Evolutionary conservation across 2,329 filamentous ascomycete species (phyloP).

Genomic region (Pezicula radicicola): DNA sequence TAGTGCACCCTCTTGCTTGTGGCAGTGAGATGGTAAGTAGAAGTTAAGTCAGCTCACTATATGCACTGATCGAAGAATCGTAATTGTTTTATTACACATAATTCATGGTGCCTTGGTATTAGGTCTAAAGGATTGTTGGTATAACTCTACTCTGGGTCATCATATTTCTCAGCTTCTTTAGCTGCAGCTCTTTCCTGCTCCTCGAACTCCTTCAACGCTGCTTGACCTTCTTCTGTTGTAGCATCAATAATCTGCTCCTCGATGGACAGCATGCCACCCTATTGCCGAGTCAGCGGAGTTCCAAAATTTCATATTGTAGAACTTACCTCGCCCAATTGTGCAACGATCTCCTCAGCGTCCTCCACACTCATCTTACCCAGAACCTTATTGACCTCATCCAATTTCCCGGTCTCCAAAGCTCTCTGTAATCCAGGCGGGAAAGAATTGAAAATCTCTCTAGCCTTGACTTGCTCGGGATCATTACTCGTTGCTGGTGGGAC

Average conservation of each 20-base stretch:
- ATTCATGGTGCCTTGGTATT: too few species aligned
- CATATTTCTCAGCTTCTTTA: conserved; percentile 6
- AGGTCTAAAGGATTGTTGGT: too few species aligned
- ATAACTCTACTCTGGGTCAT: neutral
- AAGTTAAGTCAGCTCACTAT: too few species aligned
- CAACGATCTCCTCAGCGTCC: conserved; percentile 82
- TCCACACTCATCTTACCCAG: conserved; percentile 85
- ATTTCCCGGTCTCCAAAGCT: conserved; percentile 81
- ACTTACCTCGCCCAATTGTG: conserved; percentile 68
- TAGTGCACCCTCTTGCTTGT: too few species aligned
- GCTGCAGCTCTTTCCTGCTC: conserved; percentile 40
- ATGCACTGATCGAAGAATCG: too few species aligned
- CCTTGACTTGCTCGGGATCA: conserved; percentile 60
- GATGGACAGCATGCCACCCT: conserved; percentile 83
- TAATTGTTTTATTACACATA: too few species aligned
- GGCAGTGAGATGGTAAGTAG: too few species aligned
- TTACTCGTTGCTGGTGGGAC: conserved; percentile 69
- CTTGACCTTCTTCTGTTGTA: conserved; percentile 81
- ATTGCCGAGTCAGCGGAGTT: neutral
- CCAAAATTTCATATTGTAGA: neutral
- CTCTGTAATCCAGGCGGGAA: conserved; percentile 80
- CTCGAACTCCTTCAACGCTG: conserved; percentile 74
- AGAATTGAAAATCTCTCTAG: conserved; percentile 74
- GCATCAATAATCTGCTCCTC: conserved; percentile 95
- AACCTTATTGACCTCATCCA: conserved; percentile 87